Evolutionary conservation across 2,329 filamentous ascomycete species (phyloP), one percentile per base, ranked within the genome.

Genomic region (Calonectria naviculata): DNA sequence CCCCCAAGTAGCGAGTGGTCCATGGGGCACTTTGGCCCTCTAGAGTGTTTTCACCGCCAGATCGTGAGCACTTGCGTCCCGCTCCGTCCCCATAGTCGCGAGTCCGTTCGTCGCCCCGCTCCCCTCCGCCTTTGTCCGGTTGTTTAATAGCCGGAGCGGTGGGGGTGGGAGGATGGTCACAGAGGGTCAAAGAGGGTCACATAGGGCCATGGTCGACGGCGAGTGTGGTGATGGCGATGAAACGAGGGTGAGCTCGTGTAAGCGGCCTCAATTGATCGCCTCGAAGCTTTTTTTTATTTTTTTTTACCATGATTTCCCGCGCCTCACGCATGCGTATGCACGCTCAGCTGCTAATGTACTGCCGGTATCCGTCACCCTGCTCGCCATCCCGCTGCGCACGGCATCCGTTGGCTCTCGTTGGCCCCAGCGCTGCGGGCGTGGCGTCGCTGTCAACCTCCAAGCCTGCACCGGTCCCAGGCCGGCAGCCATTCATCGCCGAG

Each of bases 341-440:
- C 21, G 49, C 42, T 41, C 26, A 41, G 41, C 44, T 38, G 42
- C 44, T 52, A 64, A 58, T 68, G 52, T 70, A 31, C 29, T 62
- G 63, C 68, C 68, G 63, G 68, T 63, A 70, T 47, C 68, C 68
- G 56, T 70, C 68, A 69, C 29, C 65, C 49, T 38, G 41, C n/a
- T 49, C 24, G 26, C 56, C 54, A 38, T 62, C 49, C 12, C 52
- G 41, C 21, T 31, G 34, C 52, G 41, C 31, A 52, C 9, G 38
- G 36, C 63, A 67, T 70, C 68, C 10, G 34, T 52, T 70, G 68
- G 68, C 63, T 70, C 63, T 70, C 63, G 68, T 58, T 63, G 63
- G 68, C 62, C 63, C 68, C 68, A 47, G 63, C 63, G 21, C 34
- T 62, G 41, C 56, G 68, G 68, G 54, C 63, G 63, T 65, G 62